Percentiles rank a stretch among this genome's conserved stretches.
These are phyloP conservation scores for Cinchona pubescens DNA, from an alignment of 257 asterid species.

Conservation along the genomic window DNA sequence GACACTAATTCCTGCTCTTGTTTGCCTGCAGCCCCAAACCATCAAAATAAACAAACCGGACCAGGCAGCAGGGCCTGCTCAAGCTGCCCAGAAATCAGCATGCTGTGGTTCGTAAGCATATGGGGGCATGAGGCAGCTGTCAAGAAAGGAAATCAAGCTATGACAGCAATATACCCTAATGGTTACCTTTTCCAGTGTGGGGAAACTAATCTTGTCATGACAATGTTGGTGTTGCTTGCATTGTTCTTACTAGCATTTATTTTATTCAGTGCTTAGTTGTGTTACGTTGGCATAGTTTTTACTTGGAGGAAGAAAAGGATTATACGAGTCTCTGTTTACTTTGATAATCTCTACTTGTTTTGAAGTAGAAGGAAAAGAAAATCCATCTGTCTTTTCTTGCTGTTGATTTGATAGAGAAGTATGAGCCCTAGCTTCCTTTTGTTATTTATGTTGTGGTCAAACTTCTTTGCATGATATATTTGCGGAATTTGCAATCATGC, in stretches of 20 bases:
- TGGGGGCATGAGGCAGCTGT: constrained; percentile 8
- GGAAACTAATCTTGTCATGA: constrained; percentile 39
- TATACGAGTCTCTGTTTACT: constrained; percentile 22
- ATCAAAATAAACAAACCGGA: constrained; percentile 67
- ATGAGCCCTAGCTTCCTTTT: not conserved
- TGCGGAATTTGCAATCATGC: not conserved
- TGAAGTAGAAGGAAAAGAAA: constrained; percentile 9
- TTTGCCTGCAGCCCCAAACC: constrained; percentile 60
- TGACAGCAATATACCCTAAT: constrained; percentile 19
- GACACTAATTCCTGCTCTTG: constrained; percentile 19
- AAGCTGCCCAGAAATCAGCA: constrained; percentile 65
- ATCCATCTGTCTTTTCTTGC: not conserved
- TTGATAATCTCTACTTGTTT: not conserved
- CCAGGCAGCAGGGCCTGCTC: constrained; percentile 53
- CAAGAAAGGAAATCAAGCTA: not conserved
- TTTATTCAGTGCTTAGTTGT: constrained; percentile 34
- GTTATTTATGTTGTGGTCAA: not conserved
- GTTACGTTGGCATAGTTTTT: constrained; percentile 38
- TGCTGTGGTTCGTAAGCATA: constrained; percentile 73
- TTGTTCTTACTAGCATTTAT: constrained; percentile 38
- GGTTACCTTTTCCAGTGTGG: constrained; percentile 39
- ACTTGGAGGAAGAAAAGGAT: constrained; percentile 27
- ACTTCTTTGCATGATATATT: not conserved
- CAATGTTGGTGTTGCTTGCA: constrained; percentile 40
- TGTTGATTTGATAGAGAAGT: constrained; percentile 3